Conservation (phyloP, 2,329 filamentous ascomycete species). For the Nigrospora osmanthi region DNA sequence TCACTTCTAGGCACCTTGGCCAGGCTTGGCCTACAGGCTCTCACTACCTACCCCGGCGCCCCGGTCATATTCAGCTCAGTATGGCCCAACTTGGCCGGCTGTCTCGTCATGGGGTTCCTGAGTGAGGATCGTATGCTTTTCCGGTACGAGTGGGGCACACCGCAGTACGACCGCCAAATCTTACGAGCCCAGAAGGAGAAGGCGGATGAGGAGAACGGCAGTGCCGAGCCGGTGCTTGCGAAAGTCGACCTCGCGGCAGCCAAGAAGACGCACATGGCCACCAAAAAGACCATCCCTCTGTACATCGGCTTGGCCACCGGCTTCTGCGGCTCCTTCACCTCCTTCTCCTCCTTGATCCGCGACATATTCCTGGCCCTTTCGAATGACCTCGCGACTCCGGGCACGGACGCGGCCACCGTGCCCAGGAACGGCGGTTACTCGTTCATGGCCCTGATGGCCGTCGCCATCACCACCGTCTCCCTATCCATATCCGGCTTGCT, state of each 20-base stretch:
- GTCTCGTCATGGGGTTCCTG: conserved; percentile 78
- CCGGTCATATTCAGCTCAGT: conserved; percentile 67
- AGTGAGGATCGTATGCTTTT: conserved; percentile 73
- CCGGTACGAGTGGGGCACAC: conserved; percentile 53
- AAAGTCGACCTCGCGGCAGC: conserved; percentile 31
- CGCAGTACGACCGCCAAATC: conserved; percentile 26
- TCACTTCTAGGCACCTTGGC: conserved; percentile 78
- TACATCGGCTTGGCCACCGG: conserved; percentile 83
- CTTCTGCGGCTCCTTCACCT: conserved; percentile 85
- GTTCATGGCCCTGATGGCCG: conserved; percentile 71
- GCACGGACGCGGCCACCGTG: conserved; percentile 26
- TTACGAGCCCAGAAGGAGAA: conserved; percentile 22
- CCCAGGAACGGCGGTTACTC: conserved; percentile 67
- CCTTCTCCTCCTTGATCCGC: conserved; percentile 78
- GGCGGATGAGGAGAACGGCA: conserved; percentile 28
- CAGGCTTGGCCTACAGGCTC: conserved; percentile 68
- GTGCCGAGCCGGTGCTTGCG: conserved; percentile 5
- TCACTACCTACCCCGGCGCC: conserved; percentile 72
- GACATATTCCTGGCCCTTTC: conserved; percentile 74
- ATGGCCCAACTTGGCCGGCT: conserved; percentile 84
- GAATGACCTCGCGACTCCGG: conserved; percentile 57
- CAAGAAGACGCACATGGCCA: conserved; percentile 50
- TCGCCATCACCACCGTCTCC: conserved; percentile 64
- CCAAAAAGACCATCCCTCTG: conserved; percentile 80
- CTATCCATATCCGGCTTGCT: conserved; percentile 64